Percentiles rank a stretch among this genome's conserved stretches.
Conservation (phyloP, 257 asterid genomes). For the Plantago ovata region DNA sequence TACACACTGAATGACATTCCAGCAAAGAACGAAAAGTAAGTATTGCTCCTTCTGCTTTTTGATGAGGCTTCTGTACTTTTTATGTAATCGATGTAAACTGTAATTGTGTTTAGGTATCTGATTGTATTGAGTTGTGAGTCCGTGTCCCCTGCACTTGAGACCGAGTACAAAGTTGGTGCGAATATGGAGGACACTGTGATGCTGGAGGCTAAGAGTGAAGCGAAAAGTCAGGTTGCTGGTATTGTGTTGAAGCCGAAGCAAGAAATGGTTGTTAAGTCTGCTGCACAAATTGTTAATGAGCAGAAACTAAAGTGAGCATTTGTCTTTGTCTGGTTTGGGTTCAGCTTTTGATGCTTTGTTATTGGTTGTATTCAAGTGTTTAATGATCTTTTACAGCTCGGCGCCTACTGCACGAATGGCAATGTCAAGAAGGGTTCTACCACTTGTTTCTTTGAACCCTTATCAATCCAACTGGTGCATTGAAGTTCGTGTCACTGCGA, state of each 20-base stretch:
- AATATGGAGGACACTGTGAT: slow-evolving; percentile 32
- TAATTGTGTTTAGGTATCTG: slow-evolving; percentile 42
- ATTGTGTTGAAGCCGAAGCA: slow-evolving; percentile 61
- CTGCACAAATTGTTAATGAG: slow-evolving; percentile 75
- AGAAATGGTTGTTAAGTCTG: slow-evolving; percentile 66
- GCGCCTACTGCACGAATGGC: slow-evolving; percentile 85
- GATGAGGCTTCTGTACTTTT: background rate
- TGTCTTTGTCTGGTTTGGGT: background rate
- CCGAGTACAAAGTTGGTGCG: slow-evolving; percentile 46
- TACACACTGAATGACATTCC: slow-evolving; percentile 78
- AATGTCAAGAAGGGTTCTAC: slow-evolving; percentile 77
- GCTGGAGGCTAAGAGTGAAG: slow-evolving; percentile 26
- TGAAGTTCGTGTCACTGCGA: slow-evolving; percentile 74
- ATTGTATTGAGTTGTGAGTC: slow-evolving; percentile 66
- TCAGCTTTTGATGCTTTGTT: background rate
- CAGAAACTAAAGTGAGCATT: slow-evolving; percentile 70
- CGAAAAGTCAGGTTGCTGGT: slow-evolving; percentile 28
- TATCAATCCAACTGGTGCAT: slow-evolving; percentile 95
- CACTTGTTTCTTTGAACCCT: slow-evolving; percentile 87
- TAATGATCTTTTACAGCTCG: slow-evolving; percentile 42
- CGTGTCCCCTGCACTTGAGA: slow-evolving; percentile 68
- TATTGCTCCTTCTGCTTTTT: background rate
- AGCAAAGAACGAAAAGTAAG: slow-evolving; percentile 65
- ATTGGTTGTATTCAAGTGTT: background rate
- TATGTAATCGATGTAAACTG: slow-evolving; percentile 1